A percentile compares a stretch with the other conserved stretches of the same genome.
Evolutionary conservation across 2,329 filamentous ascomycete genomes (phyloP).

Genomic region (Sporothrix dimorphospora): DNA sequence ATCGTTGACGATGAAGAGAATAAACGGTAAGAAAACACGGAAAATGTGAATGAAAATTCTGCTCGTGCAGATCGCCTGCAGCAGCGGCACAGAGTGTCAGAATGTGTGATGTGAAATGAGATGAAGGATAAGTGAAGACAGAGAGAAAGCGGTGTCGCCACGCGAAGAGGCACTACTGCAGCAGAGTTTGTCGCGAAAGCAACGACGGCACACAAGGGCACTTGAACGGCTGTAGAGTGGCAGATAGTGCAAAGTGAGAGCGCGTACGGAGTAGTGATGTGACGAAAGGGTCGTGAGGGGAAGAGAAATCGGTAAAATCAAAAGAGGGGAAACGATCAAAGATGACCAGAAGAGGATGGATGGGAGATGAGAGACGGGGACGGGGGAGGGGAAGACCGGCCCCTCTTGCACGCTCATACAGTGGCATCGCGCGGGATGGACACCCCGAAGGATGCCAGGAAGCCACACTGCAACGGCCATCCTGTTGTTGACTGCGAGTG

Average conservation of each 20-base stretch:
- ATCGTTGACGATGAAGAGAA: not conserved
- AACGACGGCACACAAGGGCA: slow-evolving; percentile 17
- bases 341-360: not conserved
- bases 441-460: not conserved
- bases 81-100: not conserved
- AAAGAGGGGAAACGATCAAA: not conserved
- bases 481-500: not conserved
- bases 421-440: not conserved
- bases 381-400: not conserved
- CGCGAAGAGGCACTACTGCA: slow-evolving; percentile 16
- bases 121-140: not conserved
- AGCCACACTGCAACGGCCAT: not conserved
- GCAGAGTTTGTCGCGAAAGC: slow-evolving; percentile 9
- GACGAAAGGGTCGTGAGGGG: not conserved
- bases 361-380: not conserved
- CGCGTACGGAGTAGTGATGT: not conserved
- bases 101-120: not conserved
- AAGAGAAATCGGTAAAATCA: not conserved
- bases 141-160: not conserved
- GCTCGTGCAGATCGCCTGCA: slow-evolving; percentile 3
- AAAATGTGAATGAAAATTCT: slow-evolving; percentile 5
- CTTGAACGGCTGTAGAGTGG: not conserved
- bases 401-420: not conserved
- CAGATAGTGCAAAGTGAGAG: not conserved
- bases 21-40: not conserved